Base-by-base conservation (phyloP, 495 filamentous ascomycete genomes). In the Penicillium robsamsonii region DNA sequence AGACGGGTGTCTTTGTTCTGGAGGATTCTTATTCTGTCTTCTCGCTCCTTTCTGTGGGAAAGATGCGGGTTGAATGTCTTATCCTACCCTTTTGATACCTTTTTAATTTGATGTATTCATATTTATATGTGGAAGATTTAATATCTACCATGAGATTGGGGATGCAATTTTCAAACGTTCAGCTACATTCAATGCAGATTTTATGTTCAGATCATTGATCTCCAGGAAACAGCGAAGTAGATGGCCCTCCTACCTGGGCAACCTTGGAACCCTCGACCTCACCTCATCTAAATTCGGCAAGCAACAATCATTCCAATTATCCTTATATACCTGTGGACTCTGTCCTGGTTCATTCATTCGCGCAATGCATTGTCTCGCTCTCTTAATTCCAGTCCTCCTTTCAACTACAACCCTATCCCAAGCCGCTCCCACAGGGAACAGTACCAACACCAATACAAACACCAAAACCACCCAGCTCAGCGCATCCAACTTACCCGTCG, bases 401-500 rank as follows among this genome's bases (percentile, higher is more conserved):
- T 44, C 40, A 12, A 13, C 29, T n/a, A 42, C 47, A 30, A 35
- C 51, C 18, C 38, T 58, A 18, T 55, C 55, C 13, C 55, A 40
- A 1, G 48, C 56, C 27, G 22, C 54, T 15, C 37, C 55, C 25
- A 37, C 6, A 5, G 15, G 24, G 8, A 31, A 31, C 10, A 31
- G 25, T 5, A 51, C 15, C 35, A 20, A 46, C 11, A 20, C n/a
- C 20, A 15, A 25, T 13, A 35, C 53, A 45, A 38, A 29, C 10
- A 46, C 30, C 43, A 31, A 10, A 13, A 53, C 17, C 17, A 50
- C 42, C 15, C 22, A 30, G 12, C 15, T 25, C 17, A 27, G 13
- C 7, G n/a, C 35, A n/a, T 50, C 65, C 13, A n/a, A 24, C 5
- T 69, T 84, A 1, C 71, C 71, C 12, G 83, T 84, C 63, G 80